Evolutionary conservation across 2,329 filamentous ascomycete species (phyloP), one percentile per base, ranked within the genome.

Genomic region (Coniochaeta sp.): DNA sequence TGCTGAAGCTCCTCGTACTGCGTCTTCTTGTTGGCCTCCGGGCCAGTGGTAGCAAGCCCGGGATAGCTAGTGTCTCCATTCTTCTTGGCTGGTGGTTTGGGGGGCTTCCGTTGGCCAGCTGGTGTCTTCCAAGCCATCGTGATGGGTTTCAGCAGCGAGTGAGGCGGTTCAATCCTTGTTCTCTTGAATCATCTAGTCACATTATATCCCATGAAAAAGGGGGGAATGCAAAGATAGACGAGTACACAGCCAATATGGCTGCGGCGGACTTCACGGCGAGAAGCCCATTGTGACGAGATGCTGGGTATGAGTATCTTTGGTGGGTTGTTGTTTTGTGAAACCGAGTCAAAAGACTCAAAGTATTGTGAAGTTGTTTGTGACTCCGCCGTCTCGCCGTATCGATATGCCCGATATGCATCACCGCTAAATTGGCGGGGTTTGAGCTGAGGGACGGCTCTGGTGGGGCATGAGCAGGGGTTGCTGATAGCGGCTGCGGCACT

Each of bases 1-100:
- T 87, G 78, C 71, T 97, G 94, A 30, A 88, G 83, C 70, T 95
- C 87, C 57, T 85, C 82, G 71, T 96, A 95, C 63, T 91, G 74
- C 14, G 78, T 78, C 59, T 73, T 79, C 49, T 69, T 63, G 40
- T 65, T 63, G 47, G 69, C 60, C 53, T 73, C 66, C 54, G 71
- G 65, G 59, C 69, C 70, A 53, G 72, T 65, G 53, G 70, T 65
- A 59, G 69, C 70, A 57, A 79, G 72, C 55, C 74, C 77, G 53
- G 78, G 75, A 58, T 78, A 78, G 61, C 68, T 77, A 63, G 75
- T 66, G 61, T 53, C 57, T 50, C 74, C 67, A 57, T 71, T 70
- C 47, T 64, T 58, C 42, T 63, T 67, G 51, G 70, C 71, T 57
- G 66, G 62, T 52, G 56, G 60, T 63, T 70, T 69, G 56, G 65